Evolutionary conservation across 306 rosid species (phyloP), one percentile per base, ranked within the genome.

Genomic region (Fagus sylvatica): DNA sequence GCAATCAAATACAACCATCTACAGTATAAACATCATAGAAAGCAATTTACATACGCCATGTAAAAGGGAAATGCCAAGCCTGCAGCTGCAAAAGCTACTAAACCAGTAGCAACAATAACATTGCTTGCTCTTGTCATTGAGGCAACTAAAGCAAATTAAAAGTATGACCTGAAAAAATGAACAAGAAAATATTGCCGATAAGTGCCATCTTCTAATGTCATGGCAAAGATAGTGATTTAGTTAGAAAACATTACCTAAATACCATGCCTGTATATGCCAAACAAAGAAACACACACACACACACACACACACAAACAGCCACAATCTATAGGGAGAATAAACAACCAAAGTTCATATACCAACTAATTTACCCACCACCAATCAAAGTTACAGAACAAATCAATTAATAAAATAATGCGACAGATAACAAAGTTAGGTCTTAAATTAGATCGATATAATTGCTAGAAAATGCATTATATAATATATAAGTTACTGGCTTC

Each of bases 51-150:
- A 78, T 84, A 93, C 99, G 97, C 98, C 99, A 96, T 93, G 85
- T 91, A 93, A 89, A 96, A 96, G 69, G 99, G 98, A 87, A 93
- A 93, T 64, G 97, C 91, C 92, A 96, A 73, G 48, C 98, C 97
- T 12, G 85, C 94, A 39, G 86, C 69, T 70, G 91, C 96, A 64
- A 96, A 91, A 74, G 78, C 88, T 39, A 91, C 71, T 75, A 93
- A 78, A 71, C 97, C 94, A 73, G 85, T 33, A 34, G 96, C 98
- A 76, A 96, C 93, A 3, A 85, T 55, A 32, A 81, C 73, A 86
- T 96, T 93, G 67, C 96, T 91, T 0, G 88, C 17, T 11, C 87
- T 82, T 19, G 86, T 40, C 98, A 93, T 95, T 17, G 76, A 43
- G 49, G 37, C n/a, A 75, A 13, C 9, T 12, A 65, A 15, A 36